Base-by-base conservation (phyloP, 2,329 filamentous ascomycete species). In the Chaetoscypha palmicola region DNA sequence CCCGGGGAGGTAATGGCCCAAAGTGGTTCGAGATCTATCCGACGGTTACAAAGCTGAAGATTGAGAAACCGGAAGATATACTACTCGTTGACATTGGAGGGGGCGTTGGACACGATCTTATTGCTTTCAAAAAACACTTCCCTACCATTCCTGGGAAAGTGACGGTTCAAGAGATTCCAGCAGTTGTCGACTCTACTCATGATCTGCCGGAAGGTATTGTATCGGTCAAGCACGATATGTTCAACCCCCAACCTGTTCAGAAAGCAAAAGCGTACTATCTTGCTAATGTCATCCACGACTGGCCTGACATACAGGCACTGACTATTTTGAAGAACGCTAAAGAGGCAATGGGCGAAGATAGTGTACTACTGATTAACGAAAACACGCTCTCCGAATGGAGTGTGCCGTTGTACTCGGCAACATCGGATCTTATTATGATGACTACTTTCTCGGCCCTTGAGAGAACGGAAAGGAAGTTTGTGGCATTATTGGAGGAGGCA, bases 401-500 rank as follows among this genome's bases (percentile, higher is more conserved):
- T 1, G 46, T 45, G 2, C 14, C 16, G 14, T 59, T 67, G 1
- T 47, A 53, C 4, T 57, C 55, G 47, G 56, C 61, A 14, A 51
- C 51, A 1, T 48, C 68, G 24, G 68, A 72, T 52, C 55, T 68
- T 40, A 56, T 62, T 24, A 68, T 72, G 67, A 64, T 70, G 63
- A 48, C 49, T 11, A 48, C 57, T 5, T 56, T 64, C 41, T 56
- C 58, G 1, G 58, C 61, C 0, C 49, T 56, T 19, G 66, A 71
- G 51, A 54, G 67, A 12, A 68, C 63, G 1, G 62, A 66, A 46
- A 49, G 43, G 21, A 60, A 69, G 34, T 71, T 63, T 62, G 52
- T 49, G 33, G 45, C 43, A 4, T 32, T 68, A 46, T 32, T 65
- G 2, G 58, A 59, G 5, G 33, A 16, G 8, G 31, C 31, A 2